Evolutionary conservation across 176 grass and related monocot genomes (phyloP).

Genomic region (Typha latifolia): DNA sequence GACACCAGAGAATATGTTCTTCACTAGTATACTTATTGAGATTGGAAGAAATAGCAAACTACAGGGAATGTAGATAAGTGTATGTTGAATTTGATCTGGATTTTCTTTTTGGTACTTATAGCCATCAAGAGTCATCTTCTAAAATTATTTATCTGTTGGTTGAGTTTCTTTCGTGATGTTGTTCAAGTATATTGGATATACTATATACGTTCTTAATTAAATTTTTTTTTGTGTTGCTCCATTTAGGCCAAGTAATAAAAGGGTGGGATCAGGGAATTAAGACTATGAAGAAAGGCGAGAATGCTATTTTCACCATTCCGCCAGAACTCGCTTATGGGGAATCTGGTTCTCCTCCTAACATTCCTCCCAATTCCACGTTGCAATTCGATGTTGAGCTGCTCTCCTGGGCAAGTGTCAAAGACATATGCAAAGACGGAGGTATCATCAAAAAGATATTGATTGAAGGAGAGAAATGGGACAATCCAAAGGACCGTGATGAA

Average conservation of each 20-base stretch:
- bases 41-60: no score
- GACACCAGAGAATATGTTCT: no score
- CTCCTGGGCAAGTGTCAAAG: constrained; percentile 65
- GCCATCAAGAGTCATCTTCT: no score
- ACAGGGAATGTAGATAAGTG: no score
- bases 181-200: no score
- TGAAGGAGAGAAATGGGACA: constrained; percentile 85
- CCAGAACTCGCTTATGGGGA: constrained; percentile 73
- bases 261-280: constrained; percentile 91
- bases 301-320: constrained; percentile 76
- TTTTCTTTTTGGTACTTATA: no score
- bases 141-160: no score
- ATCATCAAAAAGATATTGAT: constrained; percentile 67
- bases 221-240: neutral
- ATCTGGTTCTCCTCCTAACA: constrained; percentile 60
- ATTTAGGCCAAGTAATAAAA: constrained; percentile 72
- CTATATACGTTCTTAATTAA: neutral
- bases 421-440: constrained; percentile 80
- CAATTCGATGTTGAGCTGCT: constrained; percentile 83
- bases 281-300: constrained; percentile 89
- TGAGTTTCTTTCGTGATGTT: no score
- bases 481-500: constrained; percentile 77
- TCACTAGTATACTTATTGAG: no score
- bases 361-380: constrained; percentile 61
- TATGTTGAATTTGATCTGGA: no score